These are phyloP conservation scores for Halophytophthora batemanensis DNA, from an alignment of 352 stramenopile species.

Conservation along the genomic window DNA sequence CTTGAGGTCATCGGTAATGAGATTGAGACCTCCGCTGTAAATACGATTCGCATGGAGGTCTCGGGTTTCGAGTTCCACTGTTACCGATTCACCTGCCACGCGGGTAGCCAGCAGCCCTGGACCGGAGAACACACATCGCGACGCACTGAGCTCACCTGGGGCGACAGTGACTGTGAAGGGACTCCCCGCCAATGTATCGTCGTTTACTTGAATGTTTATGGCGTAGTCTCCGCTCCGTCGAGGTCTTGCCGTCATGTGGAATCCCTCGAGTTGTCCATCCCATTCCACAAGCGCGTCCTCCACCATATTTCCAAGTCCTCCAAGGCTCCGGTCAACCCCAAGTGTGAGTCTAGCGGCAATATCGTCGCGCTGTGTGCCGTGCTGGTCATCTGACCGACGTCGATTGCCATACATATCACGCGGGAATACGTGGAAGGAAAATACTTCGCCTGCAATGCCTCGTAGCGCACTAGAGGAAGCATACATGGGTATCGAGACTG, in stretches of 20 bases:
- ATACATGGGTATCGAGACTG: conserved; percentile 15
- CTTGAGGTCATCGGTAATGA: conserved; percentile 10
- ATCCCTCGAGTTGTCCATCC: conserved; percentile 13
- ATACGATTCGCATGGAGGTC: conserved; percentile 65
- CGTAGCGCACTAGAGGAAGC: conserved; percentile 9
- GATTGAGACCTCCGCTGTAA: conserved; percentile 22
- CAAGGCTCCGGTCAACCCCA: conserved; percentile 41
- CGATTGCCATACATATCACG: conserved; percentile 48
- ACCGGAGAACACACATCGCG: conserved; percentile 43
- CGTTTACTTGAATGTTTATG: conserved; percentile 46
- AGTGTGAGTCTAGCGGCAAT: conserved; percentile 40
- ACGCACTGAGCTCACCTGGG: conserved; percentile 37
- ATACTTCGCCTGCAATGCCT: conserved; percentile 24
- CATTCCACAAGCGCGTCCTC: conserved; percentile 33
- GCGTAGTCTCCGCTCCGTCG: conserved; percentile 55
- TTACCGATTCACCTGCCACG: conserved; percentile 41
- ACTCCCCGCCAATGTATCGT: conserved; percentile 29
- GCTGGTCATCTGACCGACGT: conserved; percentile 15
- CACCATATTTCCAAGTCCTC: conserved; percentile 40
- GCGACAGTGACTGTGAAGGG: conserved; percentile 43
- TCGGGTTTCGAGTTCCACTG: conserved; percentile 37
- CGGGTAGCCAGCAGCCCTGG: conserved; percentile 38
- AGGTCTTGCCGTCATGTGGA: conserved; percentile 26
- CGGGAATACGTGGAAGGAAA: conserved; percentile 42
- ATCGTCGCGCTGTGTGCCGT: conserved; percentile 16